Evolutionary conservation across 108 stramenopile species (phyloP).

Genomic region (Epithemia pelagica): DNA sequence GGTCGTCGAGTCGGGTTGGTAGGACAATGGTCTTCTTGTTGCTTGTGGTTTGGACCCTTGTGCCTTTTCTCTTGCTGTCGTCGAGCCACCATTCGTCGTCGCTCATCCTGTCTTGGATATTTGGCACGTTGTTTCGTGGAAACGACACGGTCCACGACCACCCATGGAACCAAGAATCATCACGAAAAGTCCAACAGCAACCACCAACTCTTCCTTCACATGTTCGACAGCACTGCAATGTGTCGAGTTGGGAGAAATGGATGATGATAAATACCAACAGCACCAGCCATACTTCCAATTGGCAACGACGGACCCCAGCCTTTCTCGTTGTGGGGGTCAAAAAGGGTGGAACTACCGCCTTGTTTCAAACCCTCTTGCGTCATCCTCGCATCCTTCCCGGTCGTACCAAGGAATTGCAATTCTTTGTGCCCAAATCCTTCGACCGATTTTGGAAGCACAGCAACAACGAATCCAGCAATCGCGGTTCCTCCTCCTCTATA

Average conservation of each 20-base stretch:
- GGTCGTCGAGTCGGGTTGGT: too few species aligned
- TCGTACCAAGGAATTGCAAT: slow-evolving; percentile 1
- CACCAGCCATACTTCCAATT: too few species aligned
- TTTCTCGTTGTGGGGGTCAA: slow-evolving; percentile 1
- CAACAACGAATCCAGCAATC: background rate
- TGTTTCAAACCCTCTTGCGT: background rate
- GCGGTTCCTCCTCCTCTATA: background rate
- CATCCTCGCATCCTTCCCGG: background rate
- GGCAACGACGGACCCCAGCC: background rate
- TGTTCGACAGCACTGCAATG: background rate
- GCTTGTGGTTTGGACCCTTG: too few species aligned
- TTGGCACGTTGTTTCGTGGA: too few species aligned
- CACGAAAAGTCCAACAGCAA: too few species aligned
- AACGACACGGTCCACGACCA: too few species aligned
- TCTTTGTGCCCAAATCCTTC: background rate
- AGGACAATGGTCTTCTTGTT: too few species aligned
- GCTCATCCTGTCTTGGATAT: too few species aligned
- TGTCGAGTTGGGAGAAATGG: background rate
- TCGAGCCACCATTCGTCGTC: too few species aligned
- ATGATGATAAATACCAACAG: background rate
- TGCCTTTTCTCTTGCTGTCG: too few species aligned
- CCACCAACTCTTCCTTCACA: background rate
- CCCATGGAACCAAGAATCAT: too few species aligned
- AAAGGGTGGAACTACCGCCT: slow-evolving; percentile 4
- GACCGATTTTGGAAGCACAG: background rate